phyloP scores from a whole-genome alignment of 495 filamentous ascomycete species.

The Aspergillus diversus region DNA sequence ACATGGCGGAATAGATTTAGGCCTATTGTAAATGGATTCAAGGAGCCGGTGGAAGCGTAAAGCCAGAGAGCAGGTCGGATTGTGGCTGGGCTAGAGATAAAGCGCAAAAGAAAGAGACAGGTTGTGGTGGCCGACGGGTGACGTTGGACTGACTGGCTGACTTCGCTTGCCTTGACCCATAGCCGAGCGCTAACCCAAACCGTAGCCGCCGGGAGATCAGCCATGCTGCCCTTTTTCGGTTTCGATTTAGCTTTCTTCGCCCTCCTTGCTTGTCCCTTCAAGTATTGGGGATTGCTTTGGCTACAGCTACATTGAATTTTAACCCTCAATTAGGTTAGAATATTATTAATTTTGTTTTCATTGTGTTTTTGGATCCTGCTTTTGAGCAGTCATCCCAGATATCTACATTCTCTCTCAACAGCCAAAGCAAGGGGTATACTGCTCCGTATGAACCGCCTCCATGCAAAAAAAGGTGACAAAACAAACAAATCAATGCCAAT shows the following conservation, averaged over 20 bases:
- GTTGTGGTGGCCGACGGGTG: conserved; percentile 30
- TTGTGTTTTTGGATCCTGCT: conserved; percentile 14
- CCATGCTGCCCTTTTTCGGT: background rate
- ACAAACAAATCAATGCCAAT: conserved; percentile 17
- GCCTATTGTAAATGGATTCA: conserved; percentile 8
- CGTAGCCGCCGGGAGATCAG: conserved; percentile 21
- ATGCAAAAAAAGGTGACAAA: conserved; percentile 35
- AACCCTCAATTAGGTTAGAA: too few relatives aligned
- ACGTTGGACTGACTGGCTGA: conserved; percentile 25
- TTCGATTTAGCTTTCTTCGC: too few relatives aligned
- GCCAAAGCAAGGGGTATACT: conserved; percentile 46
- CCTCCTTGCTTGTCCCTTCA: too few relatives aligned
- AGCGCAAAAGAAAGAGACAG: conserved; percentile 37
- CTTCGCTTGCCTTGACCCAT: conserved; percentile 18
- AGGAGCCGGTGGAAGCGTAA: conserved; percentile 1
- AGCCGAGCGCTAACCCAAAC: conserved; percentile 25
- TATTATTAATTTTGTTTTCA: conserved; percentile 9
- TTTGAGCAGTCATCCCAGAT: conserved; percentile 17
- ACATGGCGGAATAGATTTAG: conserved; percentile 64
- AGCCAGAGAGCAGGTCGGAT: conserved; percentile 13
- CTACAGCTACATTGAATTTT: too few relatives aligned
- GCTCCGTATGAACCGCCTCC: conserved; percentile 36
- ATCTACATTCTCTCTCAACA: conserved; percentile 34
- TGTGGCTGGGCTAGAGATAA: conserved; percentile 17
- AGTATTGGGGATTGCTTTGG: too few relatives aligned